phyloP scores from a whole-genome alignment of 2,329 filamentous ascomycete species.

The Pyricularia sp. region DNA sequence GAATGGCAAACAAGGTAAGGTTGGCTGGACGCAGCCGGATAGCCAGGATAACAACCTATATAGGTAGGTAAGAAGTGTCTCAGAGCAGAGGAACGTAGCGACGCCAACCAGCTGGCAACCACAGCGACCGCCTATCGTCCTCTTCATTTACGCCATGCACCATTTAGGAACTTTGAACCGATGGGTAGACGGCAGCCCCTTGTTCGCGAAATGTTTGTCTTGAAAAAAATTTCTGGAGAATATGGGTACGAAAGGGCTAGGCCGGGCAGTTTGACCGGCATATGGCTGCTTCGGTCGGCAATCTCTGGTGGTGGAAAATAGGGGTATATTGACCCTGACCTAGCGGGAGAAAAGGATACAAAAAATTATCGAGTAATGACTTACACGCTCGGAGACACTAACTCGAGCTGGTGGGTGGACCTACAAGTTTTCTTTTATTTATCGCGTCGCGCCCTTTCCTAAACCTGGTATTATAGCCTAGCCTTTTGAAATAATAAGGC shows the following conservation, averaged over 20 bases:
- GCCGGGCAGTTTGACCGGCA: background rate
- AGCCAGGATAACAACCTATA: too few relatives aligned
- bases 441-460: background rate
- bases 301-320: background rate
- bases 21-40: background rate
- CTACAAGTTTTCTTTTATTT: background rate
- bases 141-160: background rate
- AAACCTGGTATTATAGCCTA: background rate
- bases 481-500: background rate
- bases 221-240: too few relatives aligned
- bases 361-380: background rate
- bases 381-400: background rate
- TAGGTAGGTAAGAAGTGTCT: too few relatives aligned
- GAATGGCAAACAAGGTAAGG: background rate
- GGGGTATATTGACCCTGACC: background rate
- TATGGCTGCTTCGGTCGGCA: constrained; percentile 1
- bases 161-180: background rate
- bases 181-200: background rate
- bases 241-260: background rate
- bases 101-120: too few relatives aligned
- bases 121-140: too few relatives aligned
- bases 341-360: background rate
- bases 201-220: background rate
- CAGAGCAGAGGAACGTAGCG: too few relatives aligned
- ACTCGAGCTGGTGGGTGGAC: too few relatives aligned